Evolutionary conservation across 169 alveolate genomes (phyloP).

Genomic region (Toxoplasma gondii): DNA sequence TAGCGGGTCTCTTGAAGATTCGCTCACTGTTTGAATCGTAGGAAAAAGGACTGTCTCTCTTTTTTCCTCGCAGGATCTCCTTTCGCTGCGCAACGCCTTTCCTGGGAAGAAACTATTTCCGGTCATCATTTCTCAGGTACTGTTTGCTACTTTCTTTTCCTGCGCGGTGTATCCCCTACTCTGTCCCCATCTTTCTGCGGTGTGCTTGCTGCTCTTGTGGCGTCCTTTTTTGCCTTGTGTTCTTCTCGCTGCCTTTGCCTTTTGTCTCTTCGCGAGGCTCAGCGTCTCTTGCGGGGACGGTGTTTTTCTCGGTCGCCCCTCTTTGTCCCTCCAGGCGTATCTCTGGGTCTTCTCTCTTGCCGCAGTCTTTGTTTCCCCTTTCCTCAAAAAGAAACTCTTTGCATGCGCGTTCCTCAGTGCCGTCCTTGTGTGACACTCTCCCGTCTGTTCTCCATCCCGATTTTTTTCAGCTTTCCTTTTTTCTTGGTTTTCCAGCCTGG

Average conservation of each 20-base stretch:
- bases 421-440: background rate
- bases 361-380: background rate
- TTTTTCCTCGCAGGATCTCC: background rate
- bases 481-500: background rate
- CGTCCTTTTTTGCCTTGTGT: background rate
- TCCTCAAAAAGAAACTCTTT: background rate
- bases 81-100: background rate
- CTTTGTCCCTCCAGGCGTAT: background rate
- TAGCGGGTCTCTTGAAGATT: too few species aligned
- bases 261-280: background rate
- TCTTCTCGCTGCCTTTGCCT: background rate
- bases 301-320: background rate
- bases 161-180: background rate
- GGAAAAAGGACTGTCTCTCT: background rate
- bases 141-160: background rate
- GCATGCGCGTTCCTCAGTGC: background rate
- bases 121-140: slow-evolving; percentile 26
- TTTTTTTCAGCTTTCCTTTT: background rate
- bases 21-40: too few species aligned
- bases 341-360: background rate
- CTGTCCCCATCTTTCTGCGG: too few species aligned
- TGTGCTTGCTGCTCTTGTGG: too few species aligned
- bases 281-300: background rate
- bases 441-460: background rate
- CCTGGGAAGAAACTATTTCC: background rate